phyloP scores from a whole-genome alignment of 1,284 basidiomycete genomes.

The Sporisorium reilianum region DNA sequence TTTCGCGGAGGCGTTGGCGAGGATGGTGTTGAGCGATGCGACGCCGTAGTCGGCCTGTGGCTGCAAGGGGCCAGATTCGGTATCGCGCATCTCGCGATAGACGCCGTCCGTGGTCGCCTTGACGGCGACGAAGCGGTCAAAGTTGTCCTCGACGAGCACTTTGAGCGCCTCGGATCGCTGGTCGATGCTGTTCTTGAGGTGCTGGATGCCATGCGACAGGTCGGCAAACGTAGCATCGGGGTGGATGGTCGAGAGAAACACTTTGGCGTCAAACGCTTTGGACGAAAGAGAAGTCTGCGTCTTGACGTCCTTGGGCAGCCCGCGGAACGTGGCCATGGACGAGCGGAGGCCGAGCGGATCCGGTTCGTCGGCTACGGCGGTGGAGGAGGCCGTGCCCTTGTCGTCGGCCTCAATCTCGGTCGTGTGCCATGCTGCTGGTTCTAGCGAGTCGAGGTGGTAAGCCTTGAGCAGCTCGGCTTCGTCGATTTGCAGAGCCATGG shows the following conservation, averaged over 20 bases:
- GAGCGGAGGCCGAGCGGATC: constrained; percentile 69
- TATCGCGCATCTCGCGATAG: constrained; percentile 81
- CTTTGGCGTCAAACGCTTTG: constrained; percentile 95
- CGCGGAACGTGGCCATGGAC: constrained; percentile 70
- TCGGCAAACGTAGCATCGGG: constrained; percentile 97
- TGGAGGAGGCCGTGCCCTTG: constrained; percentile 26
- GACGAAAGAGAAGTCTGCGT: constrained; percentile 73
- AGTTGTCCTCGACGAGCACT: constrained; percentile 95
- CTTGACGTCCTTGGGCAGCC: constrained; percentile 45
- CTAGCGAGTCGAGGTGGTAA: constrained; percentile 69
- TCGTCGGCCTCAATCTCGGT: constrained; percentile 33
- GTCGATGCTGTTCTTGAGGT: constrained; percentile 61
- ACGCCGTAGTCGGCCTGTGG: constrained; percentile 84
- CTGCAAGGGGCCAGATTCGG: constrained; percentile 82
- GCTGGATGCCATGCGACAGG: constrained; percentile 72
- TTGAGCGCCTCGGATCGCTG: constrained; percentile 87
- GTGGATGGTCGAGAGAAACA: constrained; percentile 89
- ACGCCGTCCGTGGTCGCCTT: constrained; percentile 95
- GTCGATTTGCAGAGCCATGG: constrained; percentile 57
- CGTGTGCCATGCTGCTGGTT: constrained; percentile 68
- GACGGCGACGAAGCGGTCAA: constrained; percentile 96
- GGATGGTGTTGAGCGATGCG: constrained; percentile 78
- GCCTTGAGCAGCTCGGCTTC: constrained; percentile 69
- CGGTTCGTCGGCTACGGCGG: constrained; percentile 55
- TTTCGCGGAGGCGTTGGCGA: constrained; percentile 78